phyloP scores from a whole-genome alignment of 768 basidiomycete genomes.

The Phlebiopsis gigantea region DNA sequence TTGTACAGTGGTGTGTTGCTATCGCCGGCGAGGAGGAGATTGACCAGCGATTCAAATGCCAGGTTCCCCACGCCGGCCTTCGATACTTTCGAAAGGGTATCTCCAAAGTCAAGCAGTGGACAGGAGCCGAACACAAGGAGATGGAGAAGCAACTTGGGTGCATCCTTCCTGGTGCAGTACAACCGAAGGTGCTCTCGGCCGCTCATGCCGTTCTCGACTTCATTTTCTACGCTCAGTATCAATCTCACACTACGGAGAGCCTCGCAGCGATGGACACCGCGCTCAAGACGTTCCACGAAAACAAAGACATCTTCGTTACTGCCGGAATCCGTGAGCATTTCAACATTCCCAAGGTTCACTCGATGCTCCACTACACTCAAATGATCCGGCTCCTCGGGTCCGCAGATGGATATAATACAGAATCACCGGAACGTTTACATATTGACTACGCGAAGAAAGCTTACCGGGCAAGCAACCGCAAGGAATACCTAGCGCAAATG shows the following conservation, averaged over 20 bases:
- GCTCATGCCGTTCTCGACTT: slow-evolving; percentile 34
- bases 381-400: slow-evolving; percentile 16
- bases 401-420: slow-evolving; percentile 25
- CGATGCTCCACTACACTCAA: slow-evolving; percentile 17
- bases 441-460: slow-evolving; percentile 26
- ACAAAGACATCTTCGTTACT: slow-evolving; percentile 15
- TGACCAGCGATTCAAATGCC: slow-evolving; percentile 28
- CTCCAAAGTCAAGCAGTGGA: slow-evolving; percentile 34
- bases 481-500: slow-evolving; percentile 25
- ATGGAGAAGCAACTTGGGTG: slow-evolving; percentile 17
- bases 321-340: slow-evolving; percentile 16
- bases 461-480: slow-evolving; percentile 22
- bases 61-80: slow-evolving; percentile 26
- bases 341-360: slow-evolving; percentile 25
- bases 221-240: slow-evolving; percentile 33
- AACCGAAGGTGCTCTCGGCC: slow-evolving; percentile 20
- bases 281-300: slow-evolving; percentile 28
- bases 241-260: slow-evolving; percentile 25
- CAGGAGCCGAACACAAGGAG: slow-evolving; percentile 34
- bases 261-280: slow-evolving; percentile 21
- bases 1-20: slow-evolving; percentile 30
- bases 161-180: slow-evolving; percentile 14
- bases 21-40: slow-evolving; percentile 19
- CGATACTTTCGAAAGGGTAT: slow-evolving; percentile 39
- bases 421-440: slow-evolving; percentile 23